Evolutionary conservation across 208 protist species (phyloP), one percentile per base, ranked within the genome.

Genomic region (Crithidia bombi): DNA sequence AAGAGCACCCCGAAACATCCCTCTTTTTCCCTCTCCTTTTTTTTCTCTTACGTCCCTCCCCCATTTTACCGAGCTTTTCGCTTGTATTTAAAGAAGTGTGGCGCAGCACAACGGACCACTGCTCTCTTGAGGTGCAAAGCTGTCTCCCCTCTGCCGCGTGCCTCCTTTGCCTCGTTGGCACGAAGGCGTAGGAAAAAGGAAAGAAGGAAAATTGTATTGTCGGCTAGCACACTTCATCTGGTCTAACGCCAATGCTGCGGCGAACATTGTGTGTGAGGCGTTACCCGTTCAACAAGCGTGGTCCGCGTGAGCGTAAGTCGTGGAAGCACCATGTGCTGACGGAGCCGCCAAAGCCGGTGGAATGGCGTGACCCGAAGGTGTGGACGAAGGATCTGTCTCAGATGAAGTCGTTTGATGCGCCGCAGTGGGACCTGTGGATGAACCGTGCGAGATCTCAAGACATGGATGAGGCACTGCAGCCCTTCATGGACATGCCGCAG

Each of bases 401-500:
- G 54, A 93, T 94, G 91, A 97, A 97, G 76, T 95, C 89, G 1
- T 97, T 97, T 70, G 90, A 96, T 25, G 91, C 93, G 2, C 93
- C 93, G 19, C 91, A 96, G 69, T 97, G 93, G 91, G 93, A 97
- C 59, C 65, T 95, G 36, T 97, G 93, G 93, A 78, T 90, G 58
- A 91, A 91, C 69, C 89, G 93, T 32, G 70, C 93, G 15, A 82
- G 93, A 28, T 90, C 91, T 10, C 81, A 92, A 54, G 93, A 97
- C 64, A 95, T 96, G 83, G 91, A 97, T 69, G 93, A 97, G 73
- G 89, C 89, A 11, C 81, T 97, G 39, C 93, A 97, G 70, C 93
- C 93, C 11, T 96, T 97, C 66, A 97, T 97, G 93, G 93, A 97
- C 65, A 97, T 97, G 93, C 93, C 93, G 30, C 86, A 94, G 76